Evolutionary conservation across 352 stramenopile species (phyloP), one percentile per base, ranked within the genome.

Genomic region (Phytophthora europaea): DNA sequence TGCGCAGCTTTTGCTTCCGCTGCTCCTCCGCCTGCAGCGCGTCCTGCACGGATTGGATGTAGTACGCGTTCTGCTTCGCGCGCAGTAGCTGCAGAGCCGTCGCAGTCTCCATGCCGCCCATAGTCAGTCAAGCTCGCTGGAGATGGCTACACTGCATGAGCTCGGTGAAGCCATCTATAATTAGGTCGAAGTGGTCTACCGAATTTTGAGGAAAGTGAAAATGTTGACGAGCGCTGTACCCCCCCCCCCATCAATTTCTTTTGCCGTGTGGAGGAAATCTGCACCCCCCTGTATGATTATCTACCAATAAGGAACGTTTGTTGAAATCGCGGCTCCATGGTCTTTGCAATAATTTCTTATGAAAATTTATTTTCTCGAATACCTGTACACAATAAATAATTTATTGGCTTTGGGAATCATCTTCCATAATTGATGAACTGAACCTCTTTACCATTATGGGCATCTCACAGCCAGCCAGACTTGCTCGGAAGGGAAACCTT

Each of bases 21-120:
- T 82, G 72, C 47, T 84, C 70, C 61, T 92, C 85, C n/a, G 67
- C 70, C 54, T 87, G 75, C 31, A 92, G 70, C 16, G 85, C 83
- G 8, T 83, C 66, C 63, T 88, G 75, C 18, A 92, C 81, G 12
- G 78, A 75, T 20, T 90, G 66, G 28, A 91, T 83, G 50, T 90
- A 92, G 61, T 89, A 86, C 53, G 65, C 59, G 16, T 79, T 79
- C 26, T 75, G 67, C 52, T 72, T 68, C 8, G 72, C 67, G 23
- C 62, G 67, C 34, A 79, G 23, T 15, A 79, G 28, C 51, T 79
- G 61, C 55, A 79, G 26, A 18, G 67, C 67, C 20, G 47, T 64
- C 23, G 54, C 69, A 40, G 48, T 58, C 16, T 75, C 65, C 28
- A 61, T n/a, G 23, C 22, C 59, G 28, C 45, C 38, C 61, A 72